phyloP scores from a whole-genome alignment of 192 early-diverging fungal species.

The Coemansia umbellata region DNA sequence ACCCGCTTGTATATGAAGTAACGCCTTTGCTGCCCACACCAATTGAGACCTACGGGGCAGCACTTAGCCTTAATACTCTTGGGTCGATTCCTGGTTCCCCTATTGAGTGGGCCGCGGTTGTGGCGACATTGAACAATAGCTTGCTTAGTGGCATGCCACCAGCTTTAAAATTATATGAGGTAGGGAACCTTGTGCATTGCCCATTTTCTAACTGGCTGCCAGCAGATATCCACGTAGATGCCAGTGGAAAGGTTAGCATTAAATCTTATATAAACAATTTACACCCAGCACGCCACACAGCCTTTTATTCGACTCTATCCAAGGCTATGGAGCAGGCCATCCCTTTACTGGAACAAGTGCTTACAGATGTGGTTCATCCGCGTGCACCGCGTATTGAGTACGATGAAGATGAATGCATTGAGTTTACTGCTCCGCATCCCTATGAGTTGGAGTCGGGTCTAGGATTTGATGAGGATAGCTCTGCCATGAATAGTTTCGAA shows the following conservation, averaged over 20 bases:
- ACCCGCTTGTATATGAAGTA: not conserved
- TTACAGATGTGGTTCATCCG: constrained; percentile 6
- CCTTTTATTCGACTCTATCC: constrained; percentile 46
- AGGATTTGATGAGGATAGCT: no score
- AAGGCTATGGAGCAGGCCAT: constrained; percentile 44
- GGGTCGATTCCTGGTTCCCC: not conserved
- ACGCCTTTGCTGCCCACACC: constrained; percentile 3
- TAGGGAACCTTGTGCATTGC: no score
- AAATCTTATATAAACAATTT: constrained; percentile 67
- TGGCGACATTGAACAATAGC: not conserved
- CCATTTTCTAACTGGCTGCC: constrained; percentile 61
- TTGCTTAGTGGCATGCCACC: not conserved
- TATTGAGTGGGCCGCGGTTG: not conserved
- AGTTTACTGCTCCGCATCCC: not conserved
- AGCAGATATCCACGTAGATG: constrained; percentile 47
- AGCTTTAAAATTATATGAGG: no score
- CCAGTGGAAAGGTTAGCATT: constrained; percentile 34
- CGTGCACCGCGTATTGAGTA: not conserved
- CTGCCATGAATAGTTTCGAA: not conserved
- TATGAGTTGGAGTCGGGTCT: not conserved
- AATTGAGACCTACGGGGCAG: not conserved
- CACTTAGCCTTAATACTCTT: not conserved
- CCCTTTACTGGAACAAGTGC: constrained; percentile 57
- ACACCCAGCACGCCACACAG: constrained; percentile 38
- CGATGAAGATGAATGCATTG: not conserved